Base-by-base conservation (phyloP, 2,329 filamentous ascomycete genomes). In the Alternaria novae-zelandiae region DNA sequence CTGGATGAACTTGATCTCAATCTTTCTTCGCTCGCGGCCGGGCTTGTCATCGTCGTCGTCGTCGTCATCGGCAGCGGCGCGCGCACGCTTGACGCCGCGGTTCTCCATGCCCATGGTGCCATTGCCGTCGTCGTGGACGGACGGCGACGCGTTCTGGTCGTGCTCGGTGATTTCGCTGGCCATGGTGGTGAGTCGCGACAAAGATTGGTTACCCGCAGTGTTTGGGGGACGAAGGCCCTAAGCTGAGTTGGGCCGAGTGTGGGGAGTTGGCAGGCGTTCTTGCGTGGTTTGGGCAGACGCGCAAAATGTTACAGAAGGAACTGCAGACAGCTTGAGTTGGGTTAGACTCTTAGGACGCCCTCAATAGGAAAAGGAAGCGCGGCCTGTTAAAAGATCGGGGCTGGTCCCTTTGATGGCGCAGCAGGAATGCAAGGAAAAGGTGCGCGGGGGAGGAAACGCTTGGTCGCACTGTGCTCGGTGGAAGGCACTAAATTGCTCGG, bases 1-100 rank as follows among this genome's bases (percentile, higher is more conserved):
- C 83, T 94, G 95, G 83, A 99, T 99, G 85, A 99, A 99, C 88
- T 99, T 99, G 86, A 99, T 99, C 84, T 99, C 96, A 78, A 99
- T 99, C 91, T 99, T 99, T 85, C 96, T 90, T 80, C 96, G 91
- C 88, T 98, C 96, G 83, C 96, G 94, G 79, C 94, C 94, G 68
- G 93, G 93, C 89, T 98, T 98, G 82, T 97, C 95, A 74, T 97
- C 94, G 74, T 98, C 94, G 70, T 98, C 96, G 70, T 98, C 95
- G 72, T 98, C 96, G 79, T 98, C 96, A 80, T 98, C 95, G 76
- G 90, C 80, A 74, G 91, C 84, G 68, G 92, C 89, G 79, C 96
- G 93, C 82, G 88, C 88, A 75, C 95, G 94, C 88, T 98, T 98
- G 83, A 94, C 88, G 81, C 93, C 94, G 80, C 94, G 93, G 82